Base-by-base conservation (phyloP, 1,284 basidiomycete genomes). In the Neonothopanus nambi region DNA sequence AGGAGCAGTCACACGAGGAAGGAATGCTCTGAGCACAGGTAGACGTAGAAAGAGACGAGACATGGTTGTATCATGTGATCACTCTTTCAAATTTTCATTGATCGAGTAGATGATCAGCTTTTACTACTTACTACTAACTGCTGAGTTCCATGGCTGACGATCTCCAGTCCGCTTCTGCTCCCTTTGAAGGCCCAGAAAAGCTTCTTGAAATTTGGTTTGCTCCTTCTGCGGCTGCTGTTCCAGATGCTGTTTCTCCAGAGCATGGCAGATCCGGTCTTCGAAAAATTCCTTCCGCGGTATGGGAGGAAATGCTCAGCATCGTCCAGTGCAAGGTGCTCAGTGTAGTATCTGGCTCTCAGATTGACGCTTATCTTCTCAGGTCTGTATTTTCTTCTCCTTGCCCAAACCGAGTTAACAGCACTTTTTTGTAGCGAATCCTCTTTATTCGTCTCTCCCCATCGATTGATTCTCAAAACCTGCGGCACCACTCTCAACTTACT, bases 151-250 rank as follows among this genome's bases (percentile, higher is more conserved):
- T 41, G 30, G 20, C 35, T 38, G n/a, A 30, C 28, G n/a, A 50
- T 50, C 28, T 21, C 48, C 66, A 73, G 54, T 66, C 67, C 50
- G 63, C 71, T 48, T 74, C 75, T 46, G 76, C 81, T 41, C 87
- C 87, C 18, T 93, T 91, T 63, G 90, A 91, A 68, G 90, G 89
- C 37, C 93, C 96, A 56, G 97, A 99, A 76, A 99, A 99, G 73
- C 84, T 98, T 39, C 84, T 99, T 52, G 97, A 99, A 75, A 86
- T 99, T 53, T 99, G 97, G 97, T 99, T 99, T 70, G 87, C 92
- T 4, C 90, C 91, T 17, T 87, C 86, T 5, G 74, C 85, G 11
- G 78, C 80, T 9, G 70, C 79, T 42, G 75, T 91, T 7, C 82
- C 81, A 38, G 76, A 76, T 61, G 68, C 75, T 12, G 61, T 66